A percentile compares a stretch with the other conserved stretches of the same genome.
Evolutionary conservation across 805 yeast genomes (phyloP).

Genomic region (Cyberlindnera petersonii): DNA sequence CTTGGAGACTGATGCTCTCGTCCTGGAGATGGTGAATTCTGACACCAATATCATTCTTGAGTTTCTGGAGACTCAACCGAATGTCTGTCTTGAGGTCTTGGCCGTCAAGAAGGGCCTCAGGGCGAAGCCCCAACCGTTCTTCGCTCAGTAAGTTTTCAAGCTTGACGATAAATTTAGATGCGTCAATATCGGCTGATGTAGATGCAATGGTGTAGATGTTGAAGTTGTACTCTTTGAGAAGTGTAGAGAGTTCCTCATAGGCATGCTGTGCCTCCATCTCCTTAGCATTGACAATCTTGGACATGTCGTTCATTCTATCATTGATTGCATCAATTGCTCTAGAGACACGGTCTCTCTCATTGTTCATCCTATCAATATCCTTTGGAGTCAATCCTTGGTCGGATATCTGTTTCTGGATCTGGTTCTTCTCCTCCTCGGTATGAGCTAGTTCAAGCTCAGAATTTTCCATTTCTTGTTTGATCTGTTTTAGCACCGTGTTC

Average conservation of each 20-base stretch:
- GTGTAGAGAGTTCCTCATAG: constrained; percentile 47
- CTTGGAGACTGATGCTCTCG: constrained; percentile 53
- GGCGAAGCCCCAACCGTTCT: constrained; percentile 43
- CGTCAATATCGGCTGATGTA: constrained; percentile 25
- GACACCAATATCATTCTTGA: constrained; percentile 44
- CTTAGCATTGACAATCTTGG: constrained; percentile 43
- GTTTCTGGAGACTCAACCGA: constrained; percentile 35
- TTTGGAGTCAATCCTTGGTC: constrained; percentile 56
- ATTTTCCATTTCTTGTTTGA: constrained; percentile 48
- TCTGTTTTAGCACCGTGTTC: constrained; percentile 53
- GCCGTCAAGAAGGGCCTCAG: constrained; percentile 37
- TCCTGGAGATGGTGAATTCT: constrained; percentile 51
- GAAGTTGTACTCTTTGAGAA: constrained; percentile 54
- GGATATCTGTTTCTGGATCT: constrained; percentile 41
- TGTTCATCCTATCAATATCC: constrained; percentile 59
- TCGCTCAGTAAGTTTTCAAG: constrained; percentile 38
- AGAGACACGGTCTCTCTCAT: constrained; percentile 56
- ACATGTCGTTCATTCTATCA: constrained; percentile 42
- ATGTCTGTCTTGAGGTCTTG: constrained; percentile 35
- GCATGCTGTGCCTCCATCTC: constrained; percentile 47
- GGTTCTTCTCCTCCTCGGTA: constrained; percentile 39
- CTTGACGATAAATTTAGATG: constrained; percentile 37
- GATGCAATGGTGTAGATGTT: constrained; percentile 46
- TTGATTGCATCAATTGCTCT: constrained; percentile 46
- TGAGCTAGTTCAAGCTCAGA: constrained; percentile 40